Evolutionary conservation across 2,329 filamentous ascomycete species (phyloP).

Genomic region (Stachybotrys echinatus): DNA sequence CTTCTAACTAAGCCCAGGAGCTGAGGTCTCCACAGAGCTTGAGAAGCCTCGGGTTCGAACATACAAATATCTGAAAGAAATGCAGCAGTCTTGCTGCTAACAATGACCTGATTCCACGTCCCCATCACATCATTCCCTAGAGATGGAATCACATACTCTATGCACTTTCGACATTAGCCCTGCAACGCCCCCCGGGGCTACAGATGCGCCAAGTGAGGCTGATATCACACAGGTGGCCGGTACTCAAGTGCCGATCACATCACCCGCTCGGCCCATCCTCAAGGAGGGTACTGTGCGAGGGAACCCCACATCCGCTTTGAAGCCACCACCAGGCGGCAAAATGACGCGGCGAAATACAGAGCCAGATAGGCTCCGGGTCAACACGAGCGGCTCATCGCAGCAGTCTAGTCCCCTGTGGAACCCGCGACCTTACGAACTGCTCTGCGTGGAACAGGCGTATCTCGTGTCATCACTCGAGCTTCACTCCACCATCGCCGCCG

Average conservation of each 20-base stretch:
- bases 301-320: not conserved
- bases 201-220: not conserved
- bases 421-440: constrained; percentile 33
- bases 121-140: too few relatives aligned
- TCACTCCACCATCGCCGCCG: constrained; percentile 29
- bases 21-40: not conserved
- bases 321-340: not conserved
- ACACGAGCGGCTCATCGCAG: constrained; percentile 3
- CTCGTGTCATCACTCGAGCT: constrained; percentile 34
- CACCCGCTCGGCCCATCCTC: not conserved
- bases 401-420: constrained; percentile 20
- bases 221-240: not conserved
- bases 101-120: too few relatives aligned
- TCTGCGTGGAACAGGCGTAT: constrained; percentile 42
- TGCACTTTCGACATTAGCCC: not conserved
- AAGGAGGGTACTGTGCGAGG: not conserved
- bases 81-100: not conserved
- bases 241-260: not conserved
- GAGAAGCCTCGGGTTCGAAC: not conserved
- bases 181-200: not conserved
- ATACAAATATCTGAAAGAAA: not conserved
- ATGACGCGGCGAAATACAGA: not conserved
- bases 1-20: too few relatives aligned
- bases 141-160: not conserved
- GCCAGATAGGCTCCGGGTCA: not conserved